A percentile compares a stretch with the other conserved stretches of the same genome.
Conservation (phyloP, 306 rosid species). For the Arachis stenosperma region DNA sequence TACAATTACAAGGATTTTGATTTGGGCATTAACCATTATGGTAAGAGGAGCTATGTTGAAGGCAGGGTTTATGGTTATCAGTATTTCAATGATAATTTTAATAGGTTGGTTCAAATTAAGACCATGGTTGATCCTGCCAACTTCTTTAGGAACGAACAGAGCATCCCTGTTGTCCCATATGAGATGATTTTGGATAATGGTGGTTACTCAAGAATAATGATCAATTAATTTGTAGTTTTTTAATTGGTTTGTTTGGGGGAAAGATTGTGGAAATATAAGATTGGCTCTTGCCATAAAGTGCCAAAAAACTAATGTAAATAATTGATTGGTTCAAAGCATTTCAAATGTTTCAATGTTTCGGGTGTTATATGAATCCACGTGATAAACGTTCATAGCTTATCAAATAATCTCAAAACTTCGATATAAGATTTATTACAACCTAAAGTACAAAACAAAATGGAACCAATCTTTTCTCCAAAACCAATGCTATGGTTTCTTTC, state of each 20-base stretch:
- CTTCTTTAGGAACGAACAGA: constrained; percentile 74
- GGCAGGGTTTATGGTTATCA: constrained; percentile 63
- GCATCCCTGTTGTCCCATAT: constrained; percentile 53
- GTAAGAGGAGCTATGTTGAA: constrained; percentile 50
- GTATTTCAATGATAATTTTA: constrained; percentile 70
- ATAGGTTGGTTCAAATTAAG: constrained; percentile 64
- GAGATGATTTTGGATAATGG: constrained; percentile 13
- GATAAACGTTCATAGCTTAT: too few species aligned
- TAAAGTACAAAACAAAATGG: background rate
- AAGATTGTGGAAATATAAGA: too few species aligned
- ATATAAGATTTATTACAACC: too few species aligned
- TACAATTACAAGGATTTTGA: constrained; percentile 74
- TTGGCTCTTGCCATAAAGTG: too few species aligned
- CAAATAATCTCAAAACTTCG: too few species aligned
- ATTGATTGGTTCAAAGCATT: too few species aligned
- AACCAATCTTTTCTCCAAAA: background rate
- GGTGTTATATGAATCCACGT: too few species aligned
- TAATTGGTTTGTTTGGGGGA: too few species aligned
- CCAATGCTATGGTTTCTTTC: constrained; percentile 2
- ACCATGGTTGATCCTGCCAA: constrained; percentile 67
- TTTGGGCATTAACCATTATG: constrained; percentile 63
- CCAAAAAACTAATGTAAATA: too few species aligned
- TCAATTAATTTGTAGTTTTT: too few species aligned
- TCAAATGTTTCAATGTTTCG: too few species aligned
- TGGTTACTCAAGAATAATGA: background rate